These are phyloP conservation scores for Leccinum fibrillosum DNA, from an alignment of 768 basidiomycete genomes.

Conservation along the genomic window DNA sequence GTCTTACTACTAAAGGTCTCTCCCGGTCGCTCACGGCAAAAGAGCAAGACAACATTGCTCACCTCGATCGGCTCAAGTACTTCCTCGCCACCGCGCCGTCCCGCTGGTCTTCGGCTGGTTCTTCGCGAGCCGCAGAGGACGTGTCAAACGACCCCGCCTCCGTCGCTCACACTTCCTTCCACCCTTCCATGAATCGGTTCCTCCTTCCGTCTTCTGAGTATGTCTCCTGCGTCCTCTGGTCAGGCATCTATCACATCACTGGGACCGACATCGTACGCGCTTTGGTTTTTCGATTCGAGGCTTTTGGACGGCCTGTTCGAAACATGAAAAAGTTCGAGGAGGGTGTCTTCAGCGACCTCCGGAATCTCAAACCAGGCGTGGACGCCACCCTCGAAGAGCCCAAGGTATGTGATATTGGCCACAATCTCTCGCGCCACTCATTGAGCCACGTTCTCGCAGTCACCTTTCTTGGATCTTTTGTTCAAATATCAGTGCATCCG, in stretches of 20 bases:
- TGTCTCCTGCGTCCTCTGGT: constrained; percentile 91
- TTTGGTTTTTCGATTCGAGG: constrained; percentile 91
- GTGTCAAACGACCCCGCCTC: constrained; percentile 18
- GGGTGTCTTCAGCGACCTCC: constrained; percentile 89
- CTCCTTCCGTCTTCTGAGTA: constrained; percentile 83
- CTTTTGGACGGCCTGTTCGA: constrained; percentile 84
- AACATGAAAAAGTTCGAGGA: constrained; percentile 99
- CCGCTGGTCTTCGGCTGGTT: constrained; percentile 51
- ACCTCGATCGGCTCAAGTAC: constrained; percentile 81
- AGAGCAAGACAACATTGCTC: constrained; percentile 69
- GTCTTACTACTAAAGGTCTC: constrained; percentile 26
- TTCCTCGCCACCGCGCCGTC: constrained; percentile 85
- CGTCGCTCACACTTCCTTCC: constrained; percentile 47
- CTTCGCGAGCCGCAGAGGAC: constrained; percentile 27
- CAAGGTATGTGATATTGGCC: constrained; percentile 55
- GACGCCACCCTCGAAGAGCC: constrained; percentile 94
- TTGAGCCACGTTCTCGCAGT: constrained; percentile 42
- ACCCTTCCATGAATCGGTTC: constrained; percentile 83
- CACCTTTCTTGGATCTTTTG: constrained; percentile 86
- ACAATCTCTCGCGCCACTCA: neutral
- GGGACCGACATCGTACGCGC: constrained; percentile 97
- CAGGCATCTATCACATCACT: constrained; percentile 88
- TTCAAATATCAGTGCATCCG: constrained; percentile 98
- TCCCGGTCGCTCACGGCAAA: constrained; percentile 52
- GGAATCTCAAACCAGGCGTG: constrained; percentile 90